Evolutionary conservation across 2,329 filamentous ascomycete genomes (phyloP), one percentile per base, ranked within the genome.

Genomic region (Phaeophleospora eucalypticola): DNA sequence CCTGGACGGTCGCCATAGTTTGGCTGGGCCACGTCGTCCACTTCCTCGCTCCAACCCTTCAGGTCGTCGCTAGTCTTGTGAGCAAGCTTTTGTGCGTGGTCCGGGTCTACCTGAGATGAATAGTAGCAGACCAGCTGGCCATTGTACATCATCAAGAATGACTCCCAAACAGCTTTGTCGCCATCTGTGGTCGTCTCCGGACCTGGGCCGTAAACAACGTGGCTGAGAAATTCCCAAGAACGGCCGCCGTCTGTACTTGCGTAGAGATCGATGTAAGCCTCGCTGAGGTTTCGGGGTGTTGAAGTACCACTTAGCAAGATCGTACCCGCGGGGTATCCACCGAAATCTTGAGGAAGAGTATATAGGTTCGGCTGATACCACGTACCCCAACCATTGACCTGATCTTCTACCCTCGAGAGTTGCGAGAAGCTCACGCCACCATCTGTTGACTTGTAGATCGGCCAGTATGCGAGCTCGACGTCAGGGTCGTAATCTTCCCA

Each of bases 141-240:
- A 47, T 83, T 67, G 62, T 82, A 74, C 62, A 75, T 74, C 32
- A 87, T 65, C 18, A 60, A 45, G 63, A 83, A 86, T 0, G 84
- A 84, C 63, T 88, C 84, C 84, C 84, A 88, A 16, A 87, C 79
- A 0, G 83, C 82, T 0, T 81, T 84, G 32, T 81, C 63, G 1
- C 81, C 0, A 70, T 58, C 82, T 83, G 33, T 81, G 63, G 1
- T 81, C 0, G 70, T 58, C 2, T 83, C 82, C 38, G 73, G 72
- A n/a, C 82, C 82, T 20, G 36, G 15, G 27, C 84, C 84, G 1
- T 71, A 68, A 1, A 83, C 83, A 36, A 87, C 77, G 54, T 81
- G 76, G 48, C 78, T 82, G 43, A 86, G 76, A 54, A 86, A 87
- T 20, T 78, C 68, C 84, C 84, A 88, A 1, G 76, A 39, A 29